Base-by-base conservation (phyloP, 1,139 yeast species). In the Zygoascus sp. region DNA sequence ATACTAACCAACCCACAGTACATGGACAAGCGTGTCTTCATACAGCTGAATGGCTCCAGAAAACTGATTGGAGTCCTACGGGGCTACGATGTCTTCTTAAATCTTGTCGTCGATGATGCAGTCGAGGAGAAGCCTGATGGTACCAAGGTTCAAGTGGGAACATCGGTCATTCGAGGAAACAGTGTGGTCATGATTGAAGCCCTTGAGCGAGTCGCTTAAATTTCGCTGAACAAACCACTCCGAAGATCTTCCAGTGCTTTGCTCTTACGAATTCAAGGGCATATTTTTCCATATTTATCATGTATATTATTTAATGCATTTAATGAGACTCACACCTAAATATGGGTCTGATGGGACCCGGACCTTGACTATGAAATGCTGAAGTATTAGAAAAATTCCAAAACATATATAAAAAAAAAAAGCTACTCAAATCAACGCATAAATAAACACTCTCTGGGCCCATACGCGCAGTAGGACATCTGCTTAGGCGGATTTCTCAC, bases 1-100 rank as follows among this genome's bases (percentile, higher is more conserved):
- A 6, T 9, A 16, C 4, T 10, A 53, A 50, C 40, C 46, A 52
- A 20, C 42, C 45, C 3, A 46, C 59, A 81, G 85, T 87, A 86
- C 62, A 76, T 85, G 80, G 90, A 84, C 63, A 84, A 84, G 66
- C 77, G 79, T 62, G 74, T 87, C 32, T 70, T 79, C 11, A 70
- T 87, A 20, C 86, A 82, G 59, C 71, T 88, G 50, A 85, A 85
- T 62, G 92, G 95, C 6, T 69, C 84, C 15, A 74, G 95, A 49
- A 80, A 77, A 54, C 80, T 87, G 6, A 73, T 76, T 3, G 96
- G 96, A 1, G 75, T 78, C 6, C 72, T 87, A 49, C 72, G 85
- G 60, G 96, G 96, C 9, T 87, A 80, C 62, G 96, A 87, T 61
- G 81, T 78, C 59, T 86, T 85, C 61, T 65, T 86, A 58, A 87